phyloP scores from a whole-genome alignment of 192 early-diverging fungal genomes.

The Rhizophagus prolifer region DNA sequence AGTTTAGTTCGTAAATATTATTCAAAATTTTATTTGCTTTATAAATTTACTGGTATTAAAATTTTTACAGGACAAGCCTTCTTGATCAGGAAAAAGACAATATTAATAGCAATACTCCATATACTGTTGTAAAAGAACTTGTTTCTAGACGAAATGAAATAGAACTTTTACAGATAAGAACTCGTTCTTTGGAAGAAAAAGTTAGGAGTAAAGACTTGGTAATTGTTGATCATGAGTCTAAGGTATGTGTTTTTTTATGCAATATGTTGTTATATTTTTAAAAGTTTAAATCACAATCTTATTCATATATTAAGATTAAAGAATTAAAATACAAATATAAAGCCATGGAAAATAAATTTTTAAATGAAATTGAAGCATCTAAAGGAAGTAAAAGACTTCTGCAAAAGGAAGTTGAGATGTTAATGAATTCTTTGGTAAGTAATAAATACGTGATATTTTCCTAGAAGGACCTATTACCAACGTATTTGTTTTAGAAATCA shows the following conservation, averaged over 20 bases:
- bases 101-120: conserved; percentile 7
- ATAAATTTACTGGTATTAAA: not conserved
- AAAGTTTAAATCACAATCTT: not conserved
- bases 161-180: conserved; percentile 6
- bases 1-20: not conserved
- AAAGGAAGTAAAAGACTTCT: conserved; percentile 5
- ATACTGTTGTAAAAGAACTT: conserved; percentile 13
- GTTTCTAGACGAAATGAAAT: conserved; percentile 5
- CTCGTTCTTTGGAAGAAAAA: not conserved
- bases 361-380: not conserved
- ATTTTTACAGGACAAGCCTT: not conserved
- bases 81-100: conserved; percentile 7
- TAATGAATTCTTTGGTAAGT: not conserved
- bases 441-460: not conserved
- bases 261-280: not conserved
- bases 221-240: not conserved
- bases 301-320: conserved; percentile 7
- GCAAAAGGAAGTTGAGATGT: conserved; percentile 6
- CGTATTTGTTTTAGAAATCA: not conserved
- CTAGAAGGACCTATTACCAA: not conserved
- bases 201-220: conserved; percentile 3
- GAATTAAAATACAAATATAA: not conserved
- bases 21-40: not conserved
- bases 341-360: conserved; percentile 4
- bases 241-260: conserved; percentile 12